Evolutionary conservation across 2,329 filamentous ascomycete genomes (phyloP).

Genomic region (Verticillium alfalfae): DNA sequence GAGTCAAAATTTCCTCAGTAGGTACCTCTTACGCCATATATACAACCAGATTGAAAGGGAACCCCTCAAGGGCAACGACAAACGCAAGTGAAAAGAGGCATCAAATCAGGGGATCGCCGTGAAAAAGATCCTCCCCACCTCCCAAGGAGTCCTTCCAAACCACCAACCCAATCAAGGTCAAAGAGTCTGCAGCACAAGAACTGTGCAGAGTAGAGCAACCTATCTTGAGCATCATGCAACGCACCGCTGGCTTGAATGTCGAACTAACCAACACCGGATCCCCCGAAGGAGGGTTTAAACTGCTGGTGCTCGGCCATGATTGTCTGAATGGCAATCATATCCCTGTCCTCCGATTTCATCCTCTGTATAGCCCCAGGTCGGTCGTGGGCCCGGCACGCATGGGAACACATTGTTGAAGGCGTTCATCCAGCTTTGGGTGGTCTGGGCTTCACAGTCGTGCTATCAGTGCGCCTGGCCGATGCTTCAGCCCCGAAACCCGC

Average conservation of each 20-base stretch:
- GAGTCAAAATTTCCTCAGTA: not conserved
- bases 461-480: slow-evolving; percentile 16
- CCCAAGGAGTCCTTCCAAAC: not conserved
- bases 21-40: not conserved
- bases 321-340: too few species aligned
- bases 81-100: not conserved
- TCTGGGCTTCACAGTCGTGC: slow-evolving; percentile 75
- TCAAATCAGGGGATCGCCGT: too few species aligned
- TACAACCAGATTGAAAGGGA: not conserved
- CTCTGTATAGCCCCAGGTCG: too few species aligned
- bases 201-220: not conserved
- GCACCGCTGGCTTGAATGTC: not conserved
- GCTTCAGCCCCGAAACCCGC: too few species aligned
- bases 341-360: too few species aligned
- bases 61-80: not conserved
- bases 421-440: slow-evolving; percentile 71
- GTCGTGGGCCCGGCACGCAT: too few species aligned
- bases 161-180: not conserved
- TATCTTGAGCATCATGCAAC: not conserved
- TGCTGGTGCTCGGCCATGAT: slow-evolving; percentile 33
- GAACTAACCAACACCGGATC: not conserved
- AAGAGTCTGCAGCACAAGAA: not conserved
- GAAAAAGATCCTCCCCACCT: not conserved
- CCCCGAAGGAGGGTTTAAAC: not conserved
- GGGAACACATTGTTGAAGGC: slow-evolving; percentile 63